Evolutionary conservation across 371 early-diverging fungal genomes (phyloP), one percentile per base, ranked within the genome.

Genomic region (Aphelidium insulamus): DNA sequence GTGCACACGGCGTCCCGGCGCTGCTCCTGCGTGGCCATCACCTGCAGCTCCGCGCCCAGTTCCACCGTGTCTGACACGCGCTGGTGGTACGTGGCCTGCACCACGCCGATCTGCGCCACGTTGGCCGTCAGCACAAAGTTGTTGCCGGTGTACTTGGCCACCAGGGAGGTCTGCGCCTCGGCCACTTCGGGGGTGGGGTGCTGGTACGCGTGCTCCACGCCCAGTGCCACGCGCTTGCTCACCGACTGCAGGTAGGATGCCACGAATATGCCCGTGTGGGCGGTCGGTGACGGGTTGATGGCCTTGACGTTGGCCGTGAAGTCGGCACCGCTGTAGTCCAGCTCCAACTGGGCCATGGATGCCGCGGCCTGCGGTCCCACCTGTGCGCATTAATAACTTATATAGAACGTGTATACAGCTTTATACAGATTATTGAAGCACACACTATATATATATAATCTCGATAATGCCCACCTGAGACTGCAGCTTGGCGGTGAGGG

Each of bases 11-110:
- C 94, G 36, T 88, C 87, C 28, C 87, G 68, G 31, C 79, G 66
- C 14, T 37, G 43, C 27, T 44, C 47, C 30, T 48, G 36, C 25
- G 73, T 66, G 15, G 57, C 62, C 47, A 86, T 45, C 45, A 80
- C 40, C 49, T 92, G 87, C 29, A 88, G 56, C 54, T 95, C 94
- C 4, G 84, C 70, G 36, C 76, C 87, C 24, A 90, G 70, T 52
- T 92, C 94, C 36, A 86, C 76, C 59, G 85, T 78, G 39, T 82
- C 83, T 43, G 76, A 85, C 52, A 92, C 59, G 34, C 77, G 72
- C 41, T 83, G 72, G 61, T 77, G 87, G 61, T 86, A 92, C 23
- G 79, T 66, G 12, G 78, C 72, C 47, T 82, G 77, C 32, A 84
- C 45, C 23, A 82, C 62, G 26, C 87, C 88, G 26, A 64, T 44